Base-by-base conservation (phyloP, 352 stramenopile genomes). In the Phytopythium vexans region DNA sequence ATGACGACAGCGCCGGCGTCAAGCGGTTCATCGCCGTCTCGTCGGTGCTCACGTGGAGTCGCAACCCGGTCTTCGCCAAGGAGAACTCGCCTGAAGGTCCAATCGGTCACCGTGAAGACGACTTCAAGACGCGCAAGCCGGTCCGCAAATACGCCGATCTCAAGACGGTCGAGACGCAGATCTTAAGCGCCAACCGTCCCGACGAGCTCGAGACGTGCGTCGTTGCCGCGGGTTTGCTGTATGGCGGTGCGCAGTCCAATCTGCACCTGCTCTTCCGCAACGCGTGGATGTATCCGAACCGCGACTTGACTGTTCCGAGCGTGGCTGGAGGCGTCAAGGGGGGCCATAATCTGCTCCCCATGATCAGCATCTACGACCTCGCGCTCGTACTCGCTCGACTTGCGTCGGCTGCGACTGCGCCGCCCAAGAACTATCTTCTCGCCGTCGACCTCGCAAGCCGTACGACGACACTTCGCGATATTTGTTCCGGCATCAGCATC, bases 301-400 rank as follows among this genome's bases (percentile, higher is more conserved):
- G 50, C 1, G 68, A 81, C 3, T 39, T 91, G 16, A 50, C 91
- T 6, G 77, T 94, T 5, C 81, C 82, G 8, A 86, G 75, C 40
- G 45, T 89, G 27, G 51, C 63, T 8, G 76, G 83, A 3, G 48
- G 56, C 33, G 62, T 56, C 2, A 58, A 51, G 51, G 57, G 61
- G 40, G 79, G 79, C 11, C 64, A 67, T 8, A 93, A 96, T 52
- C 21, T 90, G 38, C 41, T 96, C 35, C 87, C 87, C 15, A 94
- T 88, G 70, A 85, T 96, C 54, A 87, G 83, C 52, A 70, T 96
- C 9, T 88, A 83, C 55, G 87, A 96, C 51, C 52, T 93, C n/a
- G 85, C 74, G 6, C 58, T 75, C 8, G 55, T 92, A 16, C 50
- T 72, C 5, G 74, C 82, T 39, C 68, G 68, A 1, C 64, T 87